Conservation (phyloP, 208 protist species). For the Trichomonas vaginalis region DNA sequence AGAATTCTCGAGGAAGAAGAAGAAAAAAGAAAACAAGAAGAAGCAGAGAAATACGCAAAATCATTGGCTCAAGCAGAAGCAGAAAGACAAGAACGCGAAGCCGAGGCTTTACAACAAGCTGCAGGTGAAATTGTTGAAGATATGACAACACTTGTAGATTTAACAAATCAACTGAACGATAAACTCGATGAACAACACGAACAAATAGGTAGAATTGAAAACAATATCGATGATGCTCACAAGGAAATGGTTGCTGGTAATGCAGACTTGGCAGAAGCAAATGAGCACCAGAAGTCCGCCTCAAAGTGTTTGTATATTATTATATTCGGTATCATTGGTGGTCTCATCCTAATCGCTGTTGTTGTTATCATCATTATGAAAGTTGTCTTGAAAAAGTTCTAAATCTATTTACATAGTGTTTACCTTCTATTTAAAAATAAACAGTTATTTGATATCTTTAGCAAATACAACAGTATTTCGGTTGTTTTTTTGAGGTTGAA, state of each 20-base stretch:
- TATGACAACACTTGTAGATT: neutral
- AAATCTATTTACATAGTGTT: no score
- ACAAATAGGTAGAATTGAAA: neutral
- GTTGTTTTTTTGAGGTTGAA: no score
- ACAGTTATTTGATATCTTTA: no score
- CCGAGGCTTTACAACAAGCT: neutral
- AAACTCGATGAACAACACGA: neutral
- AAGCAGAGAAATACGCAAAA: neutral
- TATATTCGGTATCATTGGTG: neutral
- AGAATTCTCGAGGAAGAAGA: neutral
- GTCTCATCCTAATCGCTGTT: neutral
- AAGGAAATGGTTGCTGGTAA: constrained; percentile 9
- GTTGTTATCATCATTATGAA: neutral
- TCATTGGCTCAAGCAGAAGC: neutral
- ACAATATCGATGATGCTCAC: neutral
- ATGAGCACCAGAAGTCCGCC: neutral
- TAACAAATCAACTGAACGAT: neutral
- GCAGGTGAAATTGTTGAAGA: neutral
- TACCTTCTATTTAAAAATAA: no score
- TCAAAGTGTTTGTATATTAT: neutral
- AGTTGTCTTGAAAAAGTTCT: neutral
- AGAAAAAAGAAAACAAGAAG: neutral
- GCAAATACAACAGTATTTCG: no score
- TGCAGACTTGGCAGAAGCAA: neutral
- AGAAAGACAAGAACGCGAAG: neutral